Evolutionary conservation across 2,329 filamentous ascomycete species (phyloP), one percentile per base, ranked within the genome.

Genomic region (Madurella fahalii): DNA sequence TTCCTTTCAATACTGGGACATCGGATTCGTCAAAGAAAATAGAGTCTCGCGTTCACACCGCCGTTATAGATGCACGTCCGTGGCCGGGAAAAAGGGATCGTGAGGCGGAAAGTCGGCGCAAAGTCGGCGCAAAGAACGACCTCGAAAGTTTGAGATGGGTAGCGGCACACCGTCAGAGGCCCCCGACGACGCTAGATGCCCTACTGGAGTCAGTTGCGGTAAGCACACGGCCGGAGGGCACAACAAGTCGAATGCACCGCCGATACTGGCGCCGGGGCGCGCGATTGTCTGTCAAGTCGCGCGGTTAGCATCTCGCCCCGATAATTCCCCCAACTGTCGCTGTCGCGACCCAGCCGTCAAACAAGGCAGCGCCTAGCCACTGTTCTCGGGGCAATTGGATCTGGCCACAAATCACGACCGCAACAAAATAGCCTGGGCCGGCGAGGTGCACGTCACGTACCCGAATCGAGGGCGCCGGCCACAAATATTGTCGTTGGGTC

Each of bases 1-100:
- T 77, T 73, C 68, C 61, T 58, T 64, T 63, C 63, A 65, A 63
- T 58, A 54, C 53, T 58, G 52, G 56, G 58, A 62, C 64, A 65
- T 65, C 49, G 60, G 63, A 59, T 53, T 58, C 31, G 40, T 48
- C 43, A 57, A 60, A 58, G 52, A 49, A 37, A 50, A 40, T 34
- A 17, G 46, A 40, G 40, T 58, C 40, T 25, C 34, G 57, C 18
- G 32, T 5, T 44, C 15, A 41, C 15, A 17, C 20, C 25, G n/a
- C 25, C 32, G 45, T 9, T n/a, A 13, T 4, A 44, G 48, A 39
- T 20, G 20, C 9, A 44, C 34, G 42, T 30, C 16, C 9, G 20
- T 12, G 42, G 20, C 34, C 18, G 17, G 40, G 30, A 15, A 18
- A 37, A 37, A 18, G 13, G 45, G 31, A 11, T 47, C 32, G n/a